A percentile compares a stretch with the other conserved stretches of the same genome.
These are phyloP conservation scores for Colletotrichum sp. DNA, from an alignment of 2,329 filamentous ascomycete species.

Conservation along the genomic window DNA sequence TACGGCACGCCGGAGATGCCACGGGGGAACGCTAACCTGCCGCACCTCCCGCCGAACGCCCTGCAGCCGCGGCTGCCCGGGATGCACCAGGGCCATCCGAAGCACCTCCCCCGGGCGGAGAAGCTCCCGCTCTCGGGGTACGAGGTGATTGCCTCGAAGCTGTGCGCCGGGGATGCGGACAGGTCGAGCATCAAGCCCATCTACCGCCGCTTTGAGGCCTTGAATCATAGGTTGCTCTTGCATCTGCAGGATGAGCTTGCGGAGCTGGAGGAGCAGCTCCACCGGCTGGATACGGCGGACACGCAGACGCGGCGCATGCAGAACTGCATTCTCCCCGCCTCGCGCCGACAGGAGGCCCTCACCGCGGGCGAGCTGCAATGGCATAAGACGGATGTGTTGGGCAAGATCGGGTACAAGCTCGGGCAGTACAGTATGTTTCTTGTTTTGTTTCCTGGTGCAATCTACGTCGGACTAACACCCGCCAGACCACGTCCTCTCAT, in stretches of 20 bases:
- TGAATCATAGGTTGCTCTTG: slow-evolving; percentile 83
- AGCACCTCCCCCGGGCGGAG: slow-evolving; percentile 43
- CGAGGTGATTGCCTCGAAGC: slow-evolving; percentile 63
- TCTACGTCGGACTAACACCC: too few relatives aligned
- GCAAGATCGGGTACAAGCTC: slow-evolving; percentile 68
- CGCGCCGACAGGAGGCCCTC: slow-evolving; percentile 60
- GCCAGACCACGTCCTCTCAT: slow-evolving; percentile 63
- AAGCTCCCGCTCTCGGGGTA: slow-evolving; percentile 61
- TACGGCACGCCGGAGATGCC: slow-evolving; percentile 50
- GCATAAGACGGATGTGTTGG: slow-evolving; percentile 65
- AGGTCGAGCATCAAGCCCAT: slow-evolving; percentile 58
- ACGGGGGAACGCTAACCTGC: slow-evolving; percentile 39
- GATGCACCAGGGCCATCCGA: slow-evolving; percentile 31
- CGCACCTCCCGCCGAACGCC: slow-evolving; percentile 38
- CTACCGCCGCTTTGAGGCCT: slow-evolving; percentile 81
- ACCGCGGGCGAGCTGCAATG: slow-evolving; percentile 61
- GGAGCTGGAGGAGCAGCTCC: slow-evolving; percentile 81
- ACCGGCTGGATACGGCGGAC: slow-evolving; percentile 67
- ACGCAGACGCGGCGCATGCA: slow-evolving; percentile 50
- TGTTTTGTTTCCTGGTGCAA: too few relatives aligned
- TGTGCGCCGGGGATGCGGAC: slow-evolving; percentile 32
- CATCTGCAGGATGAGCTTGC: slow-evolving; percentile 86
- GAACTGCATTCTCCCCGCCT: slow-evolving; percentile 59
- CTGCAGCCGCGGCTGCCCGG: slow-evolving; percentile 38
- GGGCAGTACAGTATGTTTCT: slow-evolving; percentile 60